Base-by-base conservation (phyloP, 805 yeast species). In the Grigorovia humatica region DNA sequence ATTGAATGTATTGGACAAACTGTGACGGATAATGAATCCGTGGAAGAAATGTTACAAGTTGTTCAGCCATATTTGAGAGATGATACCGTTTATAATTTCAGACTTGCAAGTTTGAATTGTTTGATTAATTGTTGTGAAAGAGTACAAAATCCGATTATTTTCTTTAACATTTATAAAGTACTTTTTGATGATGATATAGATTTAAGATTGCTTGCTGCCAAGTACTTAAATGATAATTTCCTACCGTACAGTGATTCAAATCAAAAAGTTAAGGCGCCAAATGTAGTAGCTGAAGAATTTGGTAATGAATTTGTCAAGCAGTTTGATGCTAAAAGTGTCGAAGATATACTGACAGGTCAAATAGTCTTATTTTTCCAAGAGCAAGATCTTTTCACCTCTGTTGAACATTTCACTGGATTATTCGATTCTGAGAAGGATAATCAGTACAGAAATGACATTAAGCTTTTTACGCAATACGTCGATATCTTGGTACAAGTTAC, bases 341-440 rank as follows among this genome's bases (percentile, higher is more conserved):
- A 23, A 7, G 18, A 30, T 2, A 32, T 47, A 15, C 15, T 48
- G 43, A 12, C 38, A 2, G 11, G 20, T 9, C 18, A 20, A 9
- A 23, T 53, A 2, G 18, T 38, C n/a, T 44, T 53, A 9, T 52
- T 55, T 8, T 44, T 63, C 43, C 29, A 47, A 5, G 54, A 57
- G 35, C 46, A 50, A 2, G 65, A 63, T 27, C 49, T 56, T 12
- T 57, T 60, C 38, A 44, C 51, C 1, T 53, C 2, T 51, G 55
- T 13, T 47, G 53, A 44, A 29, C 52, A 55, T 6, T 70, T 66
- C 19, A 66, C 70, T 18, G 69, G 73, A 2, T 63, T 88, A 43
- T 88, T 88, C 64, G 80, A 80, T 6, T 67, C 75, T 7, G 96
- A 88, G 61, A 79, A 78, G 58, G 78, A 75, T 51, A 87, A 88